Percentiles rank a stretch among this genome's conserved stretches.
Evolutionary conservation across 768 basidiomycete species (phyloP).

Genomic region (Calocybe gangraenosa): DNA sequence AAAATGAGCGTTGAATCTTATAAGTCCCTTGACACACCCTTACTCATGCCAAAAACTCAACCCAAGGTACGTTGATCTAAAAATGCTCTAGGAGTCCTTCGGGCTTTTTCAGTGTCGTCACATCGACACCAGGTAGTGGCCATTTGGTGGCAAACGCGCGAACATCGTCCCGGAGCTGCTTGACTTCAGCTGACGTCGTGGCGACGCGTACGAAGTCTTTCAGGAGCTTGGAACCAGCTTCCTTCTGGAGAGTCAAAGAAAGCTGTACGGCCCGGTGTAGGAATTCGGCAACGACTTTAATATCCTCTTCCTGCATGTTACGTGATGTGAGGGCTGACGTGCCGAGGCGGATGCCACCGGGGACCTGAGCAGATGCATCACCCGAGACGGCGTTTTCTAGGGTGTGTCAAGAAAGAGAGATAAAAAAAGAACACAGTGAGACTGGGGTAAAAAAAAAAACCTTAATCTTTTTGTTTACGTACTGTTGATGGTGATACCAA

Average conservation of each 20-base stretch:
- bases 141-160: slow-evolving; percentile 75
- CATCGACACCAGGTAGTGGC: slow-evolving; percentile 88
- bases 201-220: slow-evolving; percentile 94
- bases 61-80: background rate
- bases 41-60: background rate
- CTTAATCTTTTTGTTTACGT: slow-evolving; percentile 22
- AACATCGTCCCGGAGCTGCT: slow-evolving; percentile 77
- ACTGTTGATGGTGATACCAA: slow-evolving; percentile 97
- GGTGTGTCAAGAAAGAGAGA: background rate
- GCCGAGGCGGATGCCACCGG: slow-evolving; percentile 96
- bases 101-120: slow-evolving; percentile 45
- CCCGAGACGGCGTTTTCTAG: slow-evolving; percentile 97
- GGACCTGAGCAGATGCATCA: slow-evolving; percentile 91
- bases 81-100: slow-evolving; percentile 42
- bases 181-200: slow-evolving; percentile 62
- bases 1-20: slow-evolving; percentile 55
- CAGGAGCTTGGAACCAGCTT: slow-evolving; percentile 90
- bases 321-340: slow-evolving; percentile 93
- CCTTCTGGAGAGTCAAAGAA: slow-evolving; percentile 84
- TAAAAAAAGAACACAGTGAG: background rate
- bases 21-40: slow-evolving; percentile 1
- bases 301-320: slow-evolving; percentile 84
- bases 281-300: slow-evolving; percentile 84
- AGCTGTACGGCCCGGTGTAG: slow-evolving; percentile 94
- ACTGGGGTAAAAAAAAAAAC: background rate